These are phyloP conservation scores for Cryomyces minteri DNA, from an alignment of 495 filamentous ascomycete genomes.

Conservation along the genomic window DNA sequence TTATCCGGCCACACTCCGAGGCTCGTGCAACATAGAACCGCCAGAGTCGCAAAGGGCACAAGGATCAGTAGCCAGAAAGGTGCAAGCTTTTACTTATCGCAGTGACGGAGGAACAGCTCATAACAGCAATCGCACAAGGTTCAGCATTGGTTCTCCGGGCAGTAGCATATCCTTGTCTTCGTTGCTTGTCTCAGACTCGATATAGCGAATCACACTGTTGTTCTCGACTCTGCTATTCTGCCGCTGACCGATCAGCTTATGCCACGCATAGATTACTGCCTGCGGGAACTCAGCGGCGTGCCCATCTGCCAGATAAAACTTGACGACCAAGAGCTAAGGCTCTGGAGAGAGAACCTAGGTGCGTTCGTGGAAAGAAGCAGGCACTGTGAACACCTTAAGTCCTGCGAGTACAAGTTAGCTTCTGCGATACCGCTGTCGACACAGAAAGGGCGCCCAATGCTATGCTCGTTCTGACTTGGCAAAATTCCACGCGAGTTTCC, in stretches of 20 bases:
- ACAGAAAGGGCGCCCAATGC: not conserved
- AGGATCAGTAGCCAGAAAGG: no score
- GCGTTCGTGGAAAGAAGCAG: constrained; percentile 5
- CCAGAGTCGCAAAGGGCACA: no score
- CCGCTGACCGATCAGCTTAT: not conserved
- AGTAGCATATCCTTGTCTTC: not conserved
- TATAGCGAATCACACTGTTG: constrained; percentile 1
- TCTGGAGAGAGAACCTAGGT: constrained; percentile 2
- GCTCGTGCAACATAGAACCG: no score
- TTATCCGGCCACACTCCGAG: no score
- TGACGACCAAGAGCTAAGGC: not conserved
- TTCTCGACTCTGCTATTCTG: constrained; percentile 1
- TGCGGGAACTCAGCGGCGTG: not conserved
- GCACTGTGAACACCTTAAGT: constrained; percentile 1
- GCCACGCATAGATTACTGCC: not conserved
- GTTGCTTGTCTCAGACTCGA: not conserved
- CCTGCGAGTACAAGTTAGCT: constrained; percentile 1
- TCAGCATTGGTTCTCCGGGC: no score
- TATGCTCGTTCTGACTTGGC: constrained; percentile 3
- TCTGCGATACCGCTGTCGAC: not conserved
- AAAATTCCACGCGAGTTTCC: no score
- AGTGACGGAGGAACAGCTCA: no score
- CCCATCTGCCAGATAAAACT: not conserved
- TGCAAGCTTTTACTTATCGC: no score
- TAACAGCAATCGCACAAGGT: no score